Evolutionary conservation across 2,329 filamentous ascomycete species (phyloP), one percentile per base, ranked within the genome.

Genomic region (Trichoderma atroviride): DNA sequence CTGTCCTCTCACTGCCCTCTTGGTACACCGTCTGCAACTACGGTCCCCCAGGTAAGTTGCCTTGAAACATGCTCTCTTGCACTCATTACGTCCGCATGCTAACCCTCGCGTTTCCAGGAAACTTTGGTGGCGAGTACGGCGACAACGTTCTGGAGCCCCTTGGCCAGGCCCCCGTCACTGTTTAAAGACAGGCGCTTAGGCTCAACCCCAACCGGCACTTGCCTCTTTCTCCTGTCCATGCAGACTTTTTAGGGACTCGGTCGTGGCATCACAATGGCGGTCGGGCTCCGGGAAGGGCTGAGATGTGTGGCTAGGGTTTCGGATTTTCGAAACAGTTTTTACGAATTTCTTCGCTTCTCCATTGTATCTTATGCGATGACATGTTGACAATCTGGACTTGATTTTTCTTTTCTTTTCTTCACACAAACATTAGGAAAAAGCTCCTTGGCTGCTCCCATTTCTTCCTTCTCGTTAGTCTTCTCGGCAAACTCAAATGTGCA

Each of bases 11-110:
- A 73, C 79, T 88, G 83, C 85, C 84, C 47, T 81, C 89, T n/a
- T 89, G 87, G 81, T 93, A 88, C 84, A 94, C 92, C 35, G 93
- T 96, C 76, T 97, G 93, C 90, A 95, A 97, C 87, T 97, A 97
- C 84, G 83, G 82, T 73, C 86, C 89, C 71, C 82, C 88, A 72
- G 93, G 92, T 92, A 88, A 80, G 88, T 80, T 33, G 33, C 52
- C 40, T 7, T 4, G 64, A 2, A 29, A 35, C 6, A 31, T 70
- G 53, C 22, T 11, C 2, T 2, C 16, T 24, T 22, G 29, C 11
- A n/a, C 33, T 22, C 4, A 14, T 24, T 27, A n/a, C 11, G 3
- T 70, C 35, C 1, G 24, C 3, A 24, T 6, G 10, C 63, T 66
- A 47, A 62, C 31, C 69, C 59, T 43, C 31, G 58, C 27, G 22